Base-by-base conservation (phyloP, 306 rosid genomes). In the Styphnolobium japonicum region DNA sequence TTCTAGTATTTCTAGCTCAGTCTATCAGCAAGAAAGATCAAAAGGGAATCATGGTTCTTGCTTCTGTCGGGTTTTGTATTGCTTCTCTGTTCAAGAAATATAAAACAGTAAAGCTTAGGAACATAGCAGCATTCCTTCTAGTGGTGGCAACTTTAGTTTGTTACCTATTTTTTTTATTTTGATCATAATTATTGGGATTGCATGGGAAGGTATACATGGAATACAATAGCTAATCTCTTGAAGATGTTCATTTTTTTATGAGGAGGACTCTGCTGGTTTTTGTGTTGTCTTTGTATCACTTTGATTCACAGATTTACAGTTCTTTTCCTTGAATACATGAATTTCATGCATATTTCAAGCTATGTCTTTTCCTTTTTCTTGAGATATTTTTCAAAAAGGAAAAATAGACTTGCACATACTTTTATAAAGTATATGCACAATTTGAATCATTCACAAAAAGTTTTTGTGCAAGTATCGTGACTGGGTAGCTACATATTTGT, bases 21-120 rank as follows among this genome's bases (percentile, higher is more conserved):
- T 74, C 31, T 39, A 29, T 79, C 27, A 3, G 3, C 62, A 67
- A 10, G 5, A 22, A 14, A 15, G 45, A 43, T 62, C 19, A 18
- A 27, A 76, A 36, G 60, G 57, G 78, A 25, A 34, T 73, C 0
- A 4, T 8, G 18, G 31, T 63, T 29, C 68, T 19, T 80, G 29
- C 70, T 52, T 78, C 53, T 43, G 67, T 62, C 3, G 37, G 40
- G 75, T 33, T 48, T 64, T 48, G 27, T 62, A 6, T 64, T 42
- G 67, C 73, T 80, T 31, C 78, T 2, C 8, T 85, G 6, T 67
- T 80, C 56, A 73, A 81, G 53, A 89, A 73, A 72, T 73, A 48
- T 8, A 82, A 23, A 49, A 16, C 14, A 7, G 39, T 6, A 46
- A 83, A 63, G 78, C 7, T 63, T 43, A 6, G 36, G 57, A 87